phyloP scores from a whole-genome alignment of 202 grass and related monocot genomes.

The Dendrocalamus latiflorus region DNA sequence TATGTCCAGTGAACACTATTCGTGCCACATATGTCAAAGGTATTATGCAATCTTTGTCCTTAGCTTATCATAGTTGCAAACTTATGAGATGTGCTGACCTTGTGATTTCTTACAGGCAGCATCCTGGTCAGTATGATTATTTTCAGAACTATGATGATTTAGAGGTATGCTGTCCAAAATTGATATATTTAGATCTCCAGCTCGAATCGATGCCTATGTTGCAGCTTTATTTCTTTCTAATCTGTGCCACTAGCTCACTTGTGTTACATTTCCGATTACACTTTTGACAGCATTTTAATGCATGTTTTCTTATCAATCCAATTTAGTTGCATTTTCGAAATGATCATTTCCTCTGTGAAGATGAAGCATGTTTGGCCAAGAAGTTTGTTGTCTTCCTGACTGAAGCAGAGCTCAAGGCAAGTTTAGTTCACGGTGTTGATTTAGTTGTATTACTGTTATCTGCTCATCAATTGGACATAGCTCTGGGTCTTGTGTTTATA shows the following conservation, averaged over 20 bases:
- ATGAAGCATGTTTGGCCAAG: slow-evolving; percentile 71
- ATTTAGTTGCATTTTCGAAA: slow-evolving; percentile 75
- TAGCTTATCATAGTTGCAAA: neutral
- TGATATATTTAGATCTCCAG: neutral
- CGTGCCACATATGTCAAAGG: slow-evolving; percentile 84
- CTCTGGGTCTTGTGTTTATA: neutral
- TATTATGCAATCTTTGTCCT: slow-evolving; percentile 31
- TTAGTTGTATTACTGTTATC: neutral
- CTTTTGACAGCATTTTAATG: slow-evolving; percentile 11
- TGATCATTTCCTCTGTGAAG: slow-evolving; percentile 93
- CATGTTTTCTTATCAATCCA: slow-evolving; percentile 17
- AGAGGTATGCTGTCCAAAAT: slow-evolving; percentile 50
- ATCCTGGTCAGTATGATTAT: slow-evolving; percentile 83
- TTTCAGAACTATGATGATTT: slow-evolving; percentile 76
- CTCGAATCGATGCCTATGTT: neutral
- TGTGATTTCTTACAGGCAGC: slow-evolving; percentile 47
- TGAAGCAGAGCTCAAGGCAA: slow-evolving; percentile 75
- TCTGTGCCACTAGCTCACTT: neutral
- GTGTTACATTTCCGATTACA: neutral
- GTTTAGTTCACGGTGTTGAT: slow-evolving; percentile 28
- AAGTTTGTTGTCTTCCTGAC: slow-evolving; percentile 85
- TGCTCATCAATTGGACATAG: neutral
- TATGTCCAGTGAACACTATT: slow-evolving; percentile 75
- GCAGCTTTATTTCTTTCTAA: neutral
- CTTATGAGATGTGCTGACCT: neutral